Base-by-base conservation (phyloP, 768 basidiomycete genomes). In the Leccinum arenicola region DNA sequence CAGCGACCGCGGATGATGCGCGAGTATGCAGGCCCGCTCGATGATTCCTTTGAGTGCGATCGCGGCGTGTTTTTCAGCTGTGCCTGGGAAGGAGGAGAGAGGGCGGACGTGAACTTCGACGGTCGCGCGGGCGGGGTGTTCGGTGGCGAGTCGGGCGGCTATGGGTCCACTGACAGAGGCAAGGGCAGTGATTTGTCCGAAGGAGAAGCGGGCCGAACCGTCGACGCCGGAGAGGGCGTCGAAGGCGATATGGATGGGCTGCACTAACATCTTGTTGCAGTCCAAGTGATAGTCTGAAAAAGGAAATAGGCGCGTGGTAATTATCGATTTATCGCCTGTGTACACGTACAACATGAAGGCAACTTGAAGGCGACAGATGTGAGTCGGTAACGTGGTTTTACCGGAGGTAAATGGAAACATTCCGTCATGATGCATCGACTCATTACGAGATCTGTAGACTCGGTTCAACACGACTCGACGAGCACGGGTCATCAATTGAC, bases 121-220 rank as follows among this genome's bases (percentile, higher is more conserved):
- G 0, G 89, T 85, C 0, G 90, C 85, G 56, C 84, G 83, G 11
- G 85, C 85, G 10, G 91, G 83, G 31, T 84, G 80, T 74, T 94
- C 93, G 8, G 81, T 72, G 3, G 84, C 82, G 8, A 85, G 76
- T 17, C 90, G 80, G 52, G 87, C 87, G 62, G 93, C 86, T 49
- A 93, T 86, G 19, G 93, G 93, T 0, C 93, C 92, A 14, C 89
- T 90, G 36, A 92, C 70, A 5, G 91, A 91, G 8, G 87, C 84
- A 19, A 92, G 71, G 3, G 85, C 88, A 70, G 65, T 57, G 53
- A 56, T 59, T 19, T 52, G n/a, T 10, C 38, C 64, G 19, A 58
- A 61, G 0, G 60, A 83, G 66, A 92, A 93, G 25, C 84, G 78
- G 2, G 88, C 89, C 3, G 89, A 91, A 1, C 89, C 89, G 61